Evolutionary conservation across 2,329 filamentous ascomycete species (phyloP), one percentile per base, ranked within the genome.

Genomic region (Magnaporthiopsis rhizophila): DNA sequence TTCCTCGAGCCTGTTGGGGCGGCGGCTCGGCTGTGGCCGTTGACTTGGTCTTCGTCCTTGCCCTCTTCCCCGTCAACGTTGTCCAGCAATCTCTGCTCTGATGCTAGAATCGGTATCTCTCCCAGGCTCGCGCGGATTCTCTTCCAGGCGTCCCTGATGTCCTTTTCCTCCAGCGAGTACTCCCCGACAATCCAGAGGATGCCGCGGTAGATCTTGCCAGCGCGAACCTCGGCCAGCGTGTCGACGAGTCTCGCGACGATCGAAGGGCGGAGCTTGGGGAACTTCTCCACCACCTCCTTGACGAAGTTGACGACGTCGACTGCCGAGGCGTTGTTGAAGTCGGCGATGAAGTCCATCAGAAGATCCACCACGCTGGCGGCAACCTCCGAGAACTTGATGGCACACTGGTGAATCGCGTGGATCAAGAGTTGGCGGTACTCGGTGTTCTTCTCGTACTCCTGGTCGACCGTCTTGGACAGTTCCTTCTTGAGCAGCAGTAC

Each of bases 291-390:
- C 3, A 99, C 95, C 75, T 99, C 95, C 79, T 99, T 99, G 68
- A 99, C 93, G 73, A 99, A 99, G 64, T 92, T 93, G 73, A 99
- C 98, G 64, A 99, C 94, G 76, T 99, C 95, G 36, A 99, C 91
- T 1, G 95, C 95, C 1, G 94, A 97, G 59, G 91, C 90, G 73
- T 96, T 97, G 81, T 96, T 98, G 76, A 98, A 97, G 76, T 99
- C 95, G 62, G 91, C 92, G 72, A 99, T 97, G 74, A 98, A 98
- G 77, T 99, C 95, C 95, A 99, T 99, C 64, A 99, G 84, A 59
- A 97, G 85, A 69, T 95, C 95, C 64, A 99, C 95, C 21, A 99
- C 95, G 73, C 92, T 98, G 59, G 94, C 91, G 32, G 95, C 95
- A 67, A 99, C 94, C 77, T 99, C 94, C 13, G 95, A 98, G 80